A percentile compares a stretch with the other conserved stretches of the same genome.
Conservation (phyloP, 768 basidiomycete genomes). For the Butyriboletus loyo region DNA sequence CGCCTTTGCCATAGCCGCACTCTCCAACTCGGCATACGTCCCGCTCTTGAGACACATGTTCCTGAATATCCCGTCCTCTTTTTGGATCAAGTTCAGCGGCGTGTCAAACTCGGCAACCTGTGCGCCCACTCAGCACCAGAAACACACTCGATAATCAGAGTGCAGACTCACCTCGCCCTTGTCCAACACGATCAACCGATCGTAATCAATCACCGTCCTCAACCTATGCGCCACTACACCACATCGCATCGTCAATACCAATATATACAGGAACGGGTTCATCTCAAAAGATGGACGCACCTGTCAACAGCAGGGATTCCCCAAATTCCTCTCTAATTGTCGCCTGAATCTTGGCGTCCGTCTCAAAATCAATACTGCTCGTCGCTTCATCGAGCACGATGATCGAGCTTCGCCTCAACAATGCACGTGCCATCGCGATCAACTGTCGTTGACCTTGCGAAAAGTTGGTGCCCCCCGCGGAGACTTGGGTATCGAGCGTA, state of each 20-base stretch:
- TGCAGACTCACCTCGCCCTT: slow-evolving; percentile 25
- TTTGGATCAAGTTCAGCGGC: slow-evolving; percentile 62
- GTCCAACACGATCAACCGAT: slow-evolving; percentile 77
- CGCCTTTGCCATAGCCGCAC: slow-evolving; percentile 46
- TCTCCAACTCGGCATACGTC: slow-evolving; percentile 58
- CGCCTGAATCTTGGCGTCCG: slow-evolving; percentile 86
- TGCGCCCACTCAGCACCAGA: not conserved
- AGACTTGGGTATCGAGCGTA: slow-evolving; percentile 74
- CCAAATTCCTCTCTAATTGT: slow-evolving; percentile 86
- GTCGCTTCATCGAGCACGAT: slow-evolving; percentile 84
- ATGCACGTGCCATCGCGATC: slow-evolving; percentile 81
- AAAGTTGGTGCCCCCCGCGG: slow-evolving; percentile 86
- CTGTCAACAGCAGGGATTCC: slow-evolving; percentile 67
- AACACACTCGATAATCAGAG: not conserved
- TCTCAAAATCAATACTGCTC: slow-evolving; percentile 82
- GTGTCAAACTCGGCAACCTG: slow-evolving; percentile 67
- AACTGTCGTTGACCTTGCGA: slow-evolving; percentile 90
- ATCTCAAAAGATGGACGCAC: slow-evolving; percentile 36
- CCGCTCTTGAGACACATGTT: slow-evolving; percentile 73
- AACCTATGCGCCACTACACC: slow-evolving; percentile 62
- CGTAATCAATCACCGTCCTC: slow-evolving; percentile 78
- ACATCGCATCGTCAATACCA: not conserved
- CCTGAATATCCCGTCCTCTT: slow-evolving; percentile 61
- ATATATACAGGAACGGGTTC: no score
- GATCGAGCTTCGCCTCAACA: slow-evolving; percentile 67